These are phyloP conservation scores for Neonectria sp. DNA, from an alignment of 2,329 filamentous ascomycete genomes.

Conservation along the genomic window DNA sequence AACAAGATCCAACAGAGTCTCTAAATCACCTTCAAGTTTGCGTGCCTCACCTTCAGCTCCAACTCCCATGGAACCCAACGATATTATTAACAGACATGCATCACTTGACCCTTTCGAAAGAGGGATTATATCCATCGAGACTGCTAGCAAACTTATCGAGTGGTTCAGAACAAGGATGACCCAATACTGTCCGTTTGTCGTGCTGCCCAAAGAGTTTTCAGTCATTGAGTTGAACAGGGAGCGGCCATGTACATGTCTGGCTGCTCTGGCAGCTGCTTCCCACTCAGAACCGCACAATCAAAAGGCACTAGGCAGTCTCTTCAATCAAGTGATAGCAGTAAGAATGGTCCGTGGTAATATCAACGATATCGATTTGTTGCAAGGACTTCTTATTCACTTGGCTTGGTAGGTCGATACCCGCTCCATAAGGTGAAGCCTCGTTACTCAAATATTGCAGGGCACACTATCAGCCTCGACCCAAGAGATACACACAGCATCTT, in stretches of 20 bases:
- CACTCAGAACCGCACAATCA: constrained; percentile 37
- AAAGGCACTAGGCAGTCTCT: constrained; percentile 39
- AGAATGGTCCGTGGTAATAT: constrained; percentile 41
- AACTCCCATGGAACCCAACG: background rate
- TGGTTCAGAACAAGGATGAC: constrained; percentile 42
- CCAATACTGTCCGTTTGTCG: constrained; percentile 49
- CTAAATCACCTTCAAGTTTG: constrained; percentile 30
- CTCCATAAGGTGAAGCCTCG: accelerated
- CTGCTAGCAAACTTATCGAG: constrained; percentile 34
- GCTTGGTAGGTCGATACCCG: constrained; percentile 43
- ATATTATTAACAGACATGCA: constrained; percentile 21
- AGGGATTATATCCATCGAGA: constrained; percentile 33
- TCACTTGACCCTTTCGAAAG: constrained; percentile 43
- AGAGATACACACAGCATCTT: constrained; percentile 48
- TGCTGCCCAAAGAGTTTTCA: constrained; percentile 34
- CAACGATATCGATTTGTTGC: constrained; percentile 46
- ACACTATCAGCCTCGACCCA: constrained; percentile 49
- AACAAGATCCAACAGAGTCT: background rate
- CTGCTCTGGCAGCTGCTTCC: constrained; percentile 44
- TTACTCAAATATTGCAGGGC: constrained; percentile 44
- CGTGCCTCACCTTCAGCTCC: background rate
- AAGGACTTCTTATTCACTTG: constrained; percentile 49
- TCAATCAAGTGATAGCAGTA: constrained; percentile 43
- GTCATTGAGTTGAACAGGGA: constrained; percentile 35
- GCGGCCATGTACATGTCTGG: constrained; percentile 46